phyloP scores from a whole-genome alignment of 768 basidiomycete genomes.

The Lactarius pseudohatsudake region DNA sequence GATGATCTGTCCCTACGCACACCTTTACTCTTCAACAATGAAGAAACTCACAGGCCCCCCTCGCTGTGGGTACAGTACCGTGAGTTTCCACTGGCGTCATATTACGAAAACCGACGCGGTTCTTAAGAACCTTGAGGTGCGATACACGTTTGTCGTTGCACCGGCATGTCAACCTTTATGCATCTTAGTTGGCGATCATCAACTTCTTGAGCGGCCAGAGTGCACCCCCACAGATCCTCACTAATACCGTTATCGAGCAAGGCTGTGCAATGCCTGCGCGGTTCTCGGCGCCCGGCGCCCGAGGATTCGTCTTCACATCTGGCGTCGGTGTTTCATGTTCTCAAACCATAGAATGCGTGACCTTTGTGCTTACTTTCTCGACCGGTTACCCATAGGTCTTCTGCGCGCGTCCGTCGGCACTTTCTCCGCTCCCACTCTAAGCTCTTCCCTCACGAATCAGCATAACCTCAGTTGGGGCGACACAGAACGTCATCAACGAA shows the following conservation, averaged over 20 bases:
- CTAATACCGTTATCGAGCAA: constrained; percentile 24
- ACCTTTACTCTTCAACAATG: constrained; percentile 2
- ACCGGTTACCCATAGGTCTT: constrained; percentile 36
- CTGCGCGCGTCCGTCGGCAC: background rate
- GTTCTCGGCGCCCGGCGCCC: constrained; percentile 37
- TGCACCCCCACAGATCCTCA: constrained; percentile 25
- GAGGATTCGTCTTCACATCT: constrained; percentile 40
- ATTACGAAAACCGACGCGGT: constrained; percentile 1
- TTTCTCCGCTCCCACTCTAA: background rate
- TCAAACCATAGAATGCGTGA: constrained; percentile 32
- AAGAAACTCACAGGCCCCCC: background rate
- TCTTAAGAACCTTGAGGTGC: constrained; percentile 28
- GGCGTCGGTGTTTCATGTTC: constrained; percentile 40
- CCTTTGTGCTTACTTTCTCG: constrained; percentile 40
- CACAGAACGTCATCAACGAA: constrained; percentile 35
- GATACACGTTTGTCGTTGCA: constrained; percentile 27
- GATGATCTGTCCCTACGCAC: background rate
- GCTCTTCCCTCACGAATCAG: constrained; percentile 9
- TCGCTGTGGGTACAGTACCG: background rate
- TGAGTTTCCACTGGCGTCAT: background rate
- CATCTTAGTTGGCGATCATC: constrained; percentile 36
- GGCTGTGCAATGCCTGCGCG: constrained; percentile 39
- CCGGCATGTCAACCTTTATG: constrained; percentile 36
- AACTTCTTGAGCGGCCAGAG: constrained; percentile 30
- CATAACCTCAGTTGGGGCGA: constrained; percentile 40